Evolutionary conservation across 129 eudicot species (phyloP), one percentile per base, ranked within the genome.

Genomic region (Lactuca saligna): DNA sequence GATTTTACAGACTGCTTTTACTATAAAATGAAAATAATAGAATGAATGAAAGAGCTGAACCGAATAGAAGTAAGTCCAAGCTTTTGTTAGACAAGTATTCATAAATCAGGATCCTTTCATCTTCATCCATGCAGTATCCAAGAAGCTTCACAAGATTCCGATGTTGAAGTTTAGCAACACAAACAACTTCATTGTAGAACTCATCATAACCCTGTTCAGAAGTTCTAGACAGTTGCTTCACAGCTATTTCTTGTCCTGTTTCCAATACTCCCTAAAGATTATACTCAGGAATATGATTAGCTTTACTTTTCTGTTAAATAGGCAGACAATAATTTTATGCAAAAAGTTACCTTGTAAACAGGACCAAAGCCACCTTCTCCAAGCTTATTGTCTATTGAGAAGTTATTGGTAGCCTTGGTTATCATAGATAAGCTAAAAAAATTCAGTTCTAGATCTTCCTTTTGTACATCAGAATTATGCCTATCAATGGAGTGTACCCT

Each of bases 191-290:
- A 14, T 66, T 66, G 59, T 66, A 48, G 29, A 66, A 84, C 66
- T 84, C 85, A 9, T 82, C 72, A 38, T 61, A 33, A 25, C 96
- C 96, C 62, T 88, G 96, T 8, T 60, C 39, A 13, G 90, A 88
- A 5, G 39, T 66, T 31, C 69, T 51, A 0, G 88, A 84, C n/a
- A 84, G 80, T 34, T 41, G 29, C 31, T 39, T 38, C 70, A 87
- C 89, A 39, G 86, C 86, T 15, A 83, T 78, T 42, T 87, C 83
- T 8, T 58, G 75, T n/a, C 85, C 89, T 6, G 64, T 69, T 70
- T 75, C 65, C 54, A 81, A 64, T 16, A 49, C 50, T 29, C 88
- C 88, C 93, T 86, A 31, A 8, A 2, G 13, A 8, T 8, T 39
- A 39, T 39, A 20, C 20, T 39, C 44, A 39, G 44, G 44, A 39